Conservation (phyloP, 2,329 filamentous ascomycete species). For the Fusarium nelsonii region DNA sequence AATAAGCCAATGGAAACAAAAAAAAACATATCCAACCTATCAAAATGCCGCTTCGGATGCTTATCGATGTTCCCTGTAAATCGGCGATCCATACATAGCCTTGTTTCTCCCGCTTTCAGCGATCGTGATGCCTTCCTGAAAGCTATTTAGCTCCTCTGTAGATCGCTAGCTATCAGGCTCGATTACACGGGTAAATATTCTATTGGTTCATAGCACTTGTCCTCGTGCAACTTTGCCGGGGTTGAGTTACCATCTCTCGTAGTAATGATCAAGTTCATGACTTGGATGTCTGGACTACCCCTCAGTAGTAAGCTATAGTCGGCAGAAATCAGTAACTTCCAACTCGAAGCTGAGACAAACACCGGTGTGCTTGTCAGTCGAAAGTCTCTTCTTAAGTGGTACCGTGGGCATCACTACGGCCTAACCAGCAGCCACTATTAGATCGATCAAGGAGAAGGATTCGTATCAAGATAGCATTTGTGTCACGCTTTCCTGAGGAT, state of each 20-base stretch:
- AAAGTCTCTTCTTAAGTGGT: not conserved
- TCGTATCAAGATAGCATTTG: not conserved
- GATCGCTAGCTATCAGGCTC: not conserved
- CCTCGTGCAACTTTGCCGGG: not conserved
- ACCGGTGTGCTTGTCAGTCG: not conserved
- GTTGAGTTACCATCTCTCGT: too few relatives aligned
- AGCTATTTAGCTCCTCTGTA: not conserved
- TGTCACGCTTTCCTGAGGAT: not conserved
- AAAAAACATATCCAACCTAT: not conserved
- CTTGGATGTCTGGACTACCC: not conserved
- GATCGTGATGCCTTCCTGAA: not conserved
- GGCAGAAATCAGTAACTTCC: not conserved
- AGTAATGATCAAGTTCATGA: not conserved
- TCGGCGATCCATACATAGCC: not conserved
- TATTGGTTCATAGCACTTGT: not conserved
- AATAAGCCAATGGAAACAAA: not conserved
- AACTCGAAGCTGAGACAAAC: too few relatives aligned
- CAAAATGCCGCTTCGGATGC: not conserved
- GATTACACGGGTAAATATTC: not conserved
- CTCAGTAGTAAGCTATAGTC: not conserved
- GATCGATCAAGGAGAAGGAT: too few relatives aligned
- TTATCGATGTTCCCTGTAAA: not conserved
- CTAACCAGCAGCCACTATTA: not conserved
- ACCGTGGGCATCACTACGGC: not conserved
- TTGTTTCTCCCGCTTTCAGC: not conserved